phyloP scores from a whole-genome alignment of 2,329 filamentous ascomycete species.

The Claviceps sp. region DNA sequence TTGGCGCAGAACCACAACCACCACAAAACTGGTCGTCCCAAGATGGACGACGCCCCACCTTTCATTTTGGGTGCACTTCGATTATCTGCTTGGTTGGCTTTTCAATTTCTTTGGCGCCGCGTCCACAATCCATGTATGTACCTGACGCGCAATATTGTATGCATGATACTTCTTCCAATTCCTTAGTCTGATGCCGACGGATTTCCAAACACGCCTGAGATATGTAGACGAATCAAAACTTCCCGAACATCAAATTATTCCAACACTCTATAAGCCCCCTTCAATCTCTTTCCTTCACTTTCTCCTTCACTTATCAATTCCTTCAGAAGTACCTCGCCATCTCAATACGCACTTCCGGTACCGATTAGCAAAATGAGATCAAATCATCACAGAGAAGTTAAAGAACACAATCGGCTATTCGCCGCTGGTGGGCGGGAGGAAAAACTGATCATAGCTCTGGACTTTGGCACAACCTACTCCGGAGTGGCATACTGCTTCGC shows the following conservation, averaged over 20 bases:
- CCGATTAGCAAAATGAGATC: not conserved
- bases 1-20: too few relatives aligned
- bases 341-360: not conserved
- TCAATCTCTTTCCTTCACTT: not conserved
- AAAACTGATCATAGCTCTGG: constrained; percentile 37
- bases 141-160: constrained; percentile 3
- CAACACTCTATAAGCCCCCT: not conserved
- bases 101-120: too few relatives aligned
- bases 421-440: not conserved
- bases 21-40: too few relatives aligned
- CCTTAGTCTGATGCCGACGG: not conserved
- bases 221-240: not conserved
- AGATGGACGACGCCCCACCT: too few relatives aligned
- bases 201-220: not conserved
- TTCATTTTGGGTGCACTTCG: too few relatives aligned
- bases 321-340: not conserved
- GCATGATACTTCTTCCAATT: not conserved
- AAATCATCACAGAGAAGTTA: not conserved
- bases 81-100: too few relatives aligned
- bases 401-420: not conserved
- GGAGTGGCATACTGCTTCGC: constrained; percentile 30
- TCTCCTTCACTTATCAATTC: not conserved
- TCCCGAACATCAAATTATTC: not conserved
- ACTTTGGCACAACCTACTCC: constrained; percentile 44
- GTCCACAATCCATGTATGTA: too few relatives aligned